A percentile compares a stretch with the other conserved stretches of the same genome.
phyloP scores from a whole-genome alignment of 2,329 filamentous ascomycete species.

The Aspergillus phoenicis region DNA sequence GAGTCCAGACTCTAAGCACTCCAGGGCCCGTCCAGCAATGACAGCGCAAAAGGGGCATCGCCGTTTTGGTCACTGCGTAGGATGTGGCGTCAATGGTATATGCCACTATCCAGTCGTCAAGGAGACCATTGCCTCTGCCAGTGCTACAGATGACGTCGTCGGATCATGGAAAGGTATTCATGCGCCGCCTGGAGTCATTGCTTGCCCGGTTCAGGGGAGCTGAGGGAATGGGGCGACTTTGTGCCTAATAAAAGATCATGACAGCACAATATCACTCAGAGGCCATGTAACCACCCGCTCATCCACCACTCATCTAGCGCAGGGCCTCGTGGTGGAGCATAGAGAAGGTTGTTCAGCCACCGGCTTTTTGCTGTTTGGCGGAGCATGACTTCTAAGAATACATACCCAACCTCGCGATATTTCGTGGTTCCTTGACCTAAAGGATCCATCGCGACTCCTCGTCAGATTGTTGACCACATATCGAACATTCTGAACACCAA shows the following conservation, averaged over 20 bases:
- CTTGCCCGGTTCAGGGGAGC: not conserved
- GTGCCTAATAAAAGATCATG: not conserved
- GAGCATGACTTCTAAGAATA: conserved; percentile 6
- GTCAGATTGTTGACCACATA: conserved; percentile 2
- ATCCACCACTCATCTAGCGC: conserved; percentile 3
- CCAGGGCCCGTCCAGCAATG: not conserved
- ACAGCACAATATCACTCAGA: not conserved
- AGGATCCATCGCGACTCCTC: not conserved
- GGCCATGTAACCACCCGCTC: not conserved
- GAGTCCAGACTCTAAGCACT: conserved; percentile 3
- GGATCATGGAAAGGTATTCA: not conserved
- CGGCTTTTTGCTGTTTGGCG: conserved; percentile 29
- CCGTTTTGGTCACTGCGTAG: conserved; percentile 5
- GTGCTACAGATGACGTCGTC: conserved; percentile 7
- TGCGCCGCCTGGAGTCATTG: not conserved
- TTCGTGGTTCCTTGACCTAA: conserved; percentile 7
- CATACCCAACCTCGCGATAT: conserved; percentile 26
- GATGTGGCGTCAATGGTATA: conserved; percentile 7
- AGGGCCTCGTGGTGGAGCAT: conserved; percentile 25
- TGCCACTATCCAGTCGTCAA: conserved; percentile 1
- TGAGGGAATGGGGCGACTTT: not conserved
- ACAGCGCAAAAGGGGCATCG: not conserved
- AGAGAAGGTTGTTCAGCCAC: conserved; percentile 35
- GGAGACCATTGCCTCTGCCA: conserved; percentile 2
- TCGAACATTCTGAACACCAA: conserved; percentile 1